Conservation (phyloP, 495 filamentous ascomycete species). For the Hypomontagnella monticulosa region DNA sequence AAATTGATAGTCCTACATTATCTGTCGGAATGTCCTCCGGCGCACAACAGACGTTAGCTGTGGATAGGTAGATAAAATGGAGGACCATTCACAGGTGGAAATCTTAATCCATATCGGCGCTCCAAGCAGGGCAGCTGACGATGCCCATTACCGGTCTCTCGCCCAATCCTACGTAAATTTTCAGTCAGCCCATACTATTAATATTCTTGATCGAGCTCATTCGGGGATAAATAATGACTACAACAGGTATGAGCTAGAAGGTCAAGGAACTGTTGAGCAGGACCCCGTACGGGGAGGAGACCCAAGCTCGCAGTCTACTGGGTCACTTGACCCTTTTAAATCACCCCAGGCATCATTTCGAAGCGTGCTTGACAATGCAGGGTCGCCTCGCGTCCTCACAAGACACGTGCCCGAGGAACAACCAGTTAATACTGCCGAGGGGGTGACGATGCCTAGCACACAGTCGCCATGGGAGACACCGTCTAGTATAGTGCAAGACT, state of each 20-base stretch:
- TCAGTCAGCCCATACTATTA: conserved; percentile 45
- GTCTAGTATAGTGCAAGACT: conserved; percentile 55
- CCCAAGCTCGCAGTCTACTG: conserved; percentile 14
- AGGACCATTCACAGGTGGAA: conserved; percentile 56
- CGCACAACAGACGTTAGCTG: conserved; percentile 23
- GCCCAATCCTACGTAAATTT: conserved; percentile 70
- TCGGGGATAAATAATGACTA: conserved; percentile 3
- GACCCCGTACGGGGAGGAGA: conserved; percentile 1
- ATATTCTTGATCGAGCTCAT: conserved; percentile 5
- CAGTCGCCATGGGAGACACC: conserved; percentile 51
- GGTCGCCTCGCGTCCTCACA: conserved; percentile 49
- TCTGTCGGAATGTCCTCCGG: background rate
- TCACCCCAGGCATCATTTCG: conserved; percentile 54
- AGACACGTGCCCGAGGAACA: conserved; percentile 8
- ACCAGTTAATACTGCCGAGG: conserved; percentile 9
- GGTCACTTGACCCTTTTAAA: conserved; percentile 16
- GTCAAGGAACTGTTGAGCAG: conserved; percentile 8
- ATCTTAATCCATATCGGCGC: conserved; percentile 76
- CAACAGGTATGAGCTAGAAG: background rate
- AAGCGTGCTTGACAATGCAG: conserved; percentile 56
- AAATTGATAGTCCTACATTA: no score
- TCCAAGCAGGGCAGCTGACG: conserved; percentile 67
- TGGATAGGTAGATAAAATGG: conserved; percentile 40
- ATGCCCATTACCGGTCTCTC: conserved; percentile 69
- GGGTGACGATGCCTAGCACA: conserved; percentile 8